These are phyloP conservation scores for Tilletia horrida DNA, from an alignment of 1,284 basidiomycete genomes.

Conservation along the genomic window DNA sequence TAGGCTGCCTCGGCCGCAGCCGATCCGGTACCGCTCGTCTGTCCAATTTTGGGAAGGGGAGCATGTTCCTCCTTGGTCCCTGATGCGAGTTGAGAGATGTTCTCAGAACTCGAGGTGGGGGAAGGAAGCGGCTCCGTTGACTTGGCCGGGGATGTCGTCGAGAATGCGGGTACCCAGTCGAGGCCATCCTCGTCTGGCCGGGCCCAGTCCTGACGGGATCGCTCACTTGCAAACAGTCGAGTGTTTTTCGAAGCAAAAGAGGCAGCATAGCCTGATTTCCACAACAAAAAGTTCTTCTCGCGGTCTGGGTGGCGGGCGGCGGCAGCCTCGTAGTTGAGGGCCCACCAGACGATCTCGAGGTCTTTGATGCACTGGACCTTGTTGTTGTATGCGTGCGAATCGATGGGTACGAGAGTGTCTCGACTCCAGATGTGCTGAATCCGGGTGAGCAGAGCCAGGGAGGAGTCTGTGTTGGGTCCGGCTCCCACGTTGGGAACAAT, in stretches of 20 bases:
- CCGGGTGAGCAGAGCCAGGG: neutral
- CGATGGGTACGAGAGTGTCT: conserved; percentile 63
- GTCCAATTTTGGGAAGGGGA: neutral
- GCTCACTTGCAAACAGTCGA: neutral
- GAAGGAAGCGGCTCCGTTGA: no score
- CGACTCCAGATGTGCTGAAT: conserved; percentile 66
- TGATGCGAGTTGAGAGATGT: no score
- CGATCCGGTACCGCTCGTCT: neutral
- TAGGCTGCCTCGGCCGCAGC: conserved; percentile 9
- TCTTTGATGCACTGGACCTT: conserved; percentile 63
- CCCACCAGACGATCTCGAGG: conserved; percentile 69
- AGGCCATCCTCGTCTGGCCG: neutral
- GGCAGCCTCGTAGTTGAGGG: conserved; percentile 51
- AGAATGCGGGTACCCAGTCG: conserved; percentile 1
- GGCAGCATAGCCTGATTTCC: no score
- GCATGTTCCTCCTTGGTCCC: no score
- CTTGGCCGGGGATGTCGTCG: neutral
- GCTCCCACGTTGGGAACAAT: conserved; percentile 59
- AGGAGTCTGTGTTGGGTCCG: neutral
- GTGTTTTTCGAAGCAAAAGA: no score
- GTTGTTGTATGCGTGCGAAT: conserved; percentile 18
- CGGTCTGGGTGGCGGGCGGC: no score
- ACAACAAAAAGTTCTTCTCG: no score
- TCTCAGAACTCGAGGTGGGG: no score
- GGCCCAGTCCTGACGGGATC: neutral